These are phyloP conservation scores for Aspergillus nanangensis DNA, from an alignment of 495 filamentous ascomycete species.

Conservation along the genomic window DNA sequence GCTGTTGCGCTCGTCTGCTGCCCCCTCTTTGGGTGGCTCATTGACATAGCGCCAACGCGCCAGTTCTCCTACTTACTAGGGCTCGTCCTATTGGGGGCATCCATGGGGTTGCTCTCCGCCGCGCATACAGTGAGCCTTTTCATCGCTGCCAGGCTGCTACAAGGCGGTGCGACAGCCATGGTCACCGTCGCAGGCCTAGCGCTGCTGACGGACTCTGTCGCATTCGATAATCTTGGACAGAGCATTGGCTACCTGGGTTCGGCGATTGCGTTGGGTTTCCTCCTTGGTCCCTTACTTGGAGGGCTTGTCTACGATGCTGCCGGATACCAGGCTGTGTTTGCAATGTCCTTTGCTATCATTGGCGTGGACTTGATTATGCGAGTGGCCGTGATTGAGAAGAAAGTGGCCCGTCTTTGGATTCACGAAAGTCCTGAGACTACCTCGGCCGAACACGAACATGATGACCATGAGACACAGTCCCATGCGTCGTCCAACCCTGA, in stretches of 20 bases:
- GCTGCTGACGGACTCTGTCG: slow-evolving; percentile 55
- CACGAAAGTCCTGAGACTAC: background rate
- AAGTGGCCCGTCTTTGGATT: slow-evolving; percentile 25
- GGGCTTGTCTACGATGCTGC: slow-evolving; percentile 56
- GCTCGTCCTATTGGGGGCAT: slow-evolving; percentile 48
- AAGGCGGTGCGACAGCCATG: slow-evolving; percentile 57
- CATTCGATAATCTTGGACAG: slow-evolving; percentile 52
- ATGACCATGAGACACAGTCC: background rate
- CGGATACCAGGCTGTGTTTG: slow-evolving; percentile 59
- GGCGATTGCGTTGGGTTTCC: slow-evolving; percentile 26
- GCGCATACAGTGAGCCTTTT: slow-evolving; percentile 49
- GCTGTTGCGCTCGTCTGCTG: slow-evolving; percentile 54
- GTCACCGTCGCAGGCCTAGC: slow-evolving; percentile 63
- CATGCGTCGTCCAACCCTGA: background rate
- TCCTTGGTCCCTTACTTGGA: slow-evolving; percentile 53
- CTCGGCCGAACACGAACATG: background rate
- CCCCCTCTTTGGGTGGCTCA: slow-evolving; percentile 51
- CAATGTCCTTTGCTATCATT: slow-evolving; percentile 52
- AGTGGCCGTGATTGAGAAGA: slow-evolving; percentile 60
- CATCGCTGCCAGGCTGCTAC: slow-evolving; percentile 52
- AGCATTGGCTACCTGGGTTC: slow-evolving; percentile 41
- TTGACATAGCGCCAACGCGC: slow-evolving; percentile 44
- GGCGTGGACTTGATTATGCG: slow-evolving; percentile 61
- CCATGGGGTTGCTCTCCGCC: slow-evolving; percentile 53
- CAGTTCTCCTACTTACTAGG: slow-evolving; percentile 56